Evolutionary conservation across 75 land plant genomes (phyloP).

Genomic region (Picea glauca): DNA sequence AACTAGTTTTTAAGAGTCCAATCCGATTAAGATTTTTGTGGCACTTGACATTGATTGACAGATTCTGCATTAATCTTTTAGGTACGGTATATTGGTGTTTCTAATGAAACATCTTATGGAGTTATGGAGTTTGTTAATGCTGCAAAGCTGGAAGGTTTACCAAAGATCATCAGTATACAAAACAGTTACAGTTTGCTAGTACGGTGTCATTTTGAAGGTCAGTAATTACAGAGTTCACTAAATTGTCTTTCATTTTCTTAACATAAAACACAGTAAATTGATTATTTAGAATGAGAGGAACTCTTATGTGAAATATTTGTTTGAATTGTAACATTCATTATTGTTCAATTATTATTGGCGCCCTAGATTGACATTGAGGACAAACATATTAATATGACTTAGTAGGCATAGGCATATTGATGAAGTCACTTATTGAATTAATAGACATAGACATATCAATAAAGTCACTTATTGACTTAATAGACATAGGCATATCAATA

Average conservation of each 20-base stretch:
- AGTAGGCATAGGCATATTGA: too few species aligned
- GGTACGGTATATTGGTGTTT: constrained; percentile 96
- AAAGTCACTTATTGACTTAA: too few species aligned
- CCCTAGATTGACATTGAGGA: not conserved
- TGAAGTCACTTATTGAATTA: too few species aligned
- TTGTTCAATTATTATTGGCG: not conserved
- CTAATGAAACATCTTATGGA: constrained; percentile 97
- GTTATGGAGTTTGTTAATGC: constrained; percentile 95
- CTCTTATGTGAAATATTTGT: not conserved
- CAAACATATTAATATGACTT: too few species aligned
- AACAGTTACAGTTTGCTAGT: constrained; percentile 79
- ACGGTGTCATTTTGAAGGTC: constrained; percentile 84
- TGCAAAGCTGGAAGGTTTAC: constrained; percentile 75
- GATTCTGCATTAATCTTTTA: constrained; percentile 15
- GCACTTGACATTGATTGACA: not conserved
- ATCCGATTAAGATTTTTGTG: not conserved
- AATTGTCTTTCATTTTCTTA: not conserved
- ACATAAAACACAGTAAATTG: not conserved
- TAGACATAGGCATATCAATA: too few species aligned
- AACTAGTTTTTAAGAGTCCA: not conserved
- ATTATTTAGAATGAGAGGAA: not conserved
- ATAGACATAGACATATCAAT: too few species aligned
- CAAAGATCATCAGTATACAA: constrained; percentile 97
- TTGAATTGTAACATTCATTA: not conserved
- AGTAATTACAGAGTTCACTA: constrained; percentile 2